Percentiles rank a stretch among this genome's conserved stretches.
These are phyloP conservation scores for Penicillium verhagenii DNA, from an alignment of 495 filamentous ascomycete genomes.

Conservation along the genomic window DNA sequence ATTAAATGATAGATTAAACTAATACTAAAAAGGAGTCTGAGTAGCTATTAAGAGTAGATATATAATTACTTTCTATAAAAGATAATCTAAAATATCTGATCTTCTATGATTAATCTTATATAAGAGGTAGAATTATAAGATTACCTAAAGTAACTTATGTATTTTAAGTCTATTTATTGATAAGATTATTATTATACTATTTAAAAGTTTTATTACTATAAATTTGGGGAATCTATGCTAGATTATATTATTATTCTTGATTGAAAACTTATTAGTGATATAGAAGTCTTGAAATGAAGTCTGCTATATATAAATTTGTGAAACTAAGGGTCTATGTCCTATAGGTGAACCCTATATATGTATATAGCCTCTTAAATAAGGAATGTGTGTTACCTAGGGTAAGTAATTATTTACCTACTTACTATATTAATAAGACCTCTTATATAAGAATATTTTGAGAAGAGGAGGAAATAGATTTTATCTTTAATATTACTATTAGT, in stretches of 20 bases:
- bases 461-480: slow-evolving; percentile 21
- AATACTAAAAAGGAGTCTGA: neutral
- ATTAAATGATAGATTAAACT: neutral
- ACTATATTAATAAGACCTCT: slow-evolving; percentile 1
- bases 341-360: neutral
- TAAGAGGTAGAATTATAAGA: too few species aligned
- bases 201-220: neutral
- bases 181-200: neutral
- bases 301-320: neutral
- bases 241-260: neutral
- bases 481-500: slow-evolving; percentile 26
- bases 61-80: too few species aligned
- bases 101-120: too few species aligned
- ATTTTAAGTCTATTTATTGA: too few species aligned
- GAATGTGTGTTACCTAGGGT: neutral
- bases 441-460: slow-evolving; percentile 30
- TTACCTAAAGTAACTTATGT: too few species aligned
- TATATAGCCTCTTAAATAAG: neutral
- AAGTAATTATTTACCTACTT: neutral
- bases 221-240: neutral
- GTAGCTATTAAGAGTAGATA: neutral
- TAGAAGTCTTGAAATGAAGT: neutral
- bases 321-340: neutral
- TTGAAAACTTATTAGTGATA: neutral
- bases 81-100: too few species aligned